Conservation (phyloP, 2,329 filamentous ascomycete species). For the Beauveria scarabaeidicola region DNA sequence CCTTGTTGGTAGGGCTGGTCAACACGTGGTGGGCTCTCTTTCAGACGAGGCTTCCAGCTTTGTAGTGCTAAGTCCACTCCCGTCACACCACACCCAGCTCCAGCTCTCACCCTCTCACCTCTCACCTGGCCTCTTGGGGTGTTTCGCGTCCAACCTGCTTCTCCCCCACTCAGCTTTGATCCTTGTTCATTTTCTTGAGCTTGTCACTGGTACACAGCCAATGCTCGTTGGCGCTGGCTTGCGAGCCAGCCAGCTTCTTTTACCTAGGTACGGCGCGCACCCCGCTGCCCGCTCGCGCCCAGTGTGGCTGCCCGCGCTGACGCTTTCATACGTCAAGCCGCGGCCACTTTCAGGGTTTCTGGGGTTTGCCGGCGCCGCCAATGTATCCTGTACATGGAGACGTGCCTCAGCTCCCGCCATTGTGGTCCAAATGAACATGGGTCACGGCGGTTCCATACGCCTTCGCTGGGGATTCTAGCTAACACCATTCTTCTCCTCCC, state of each 20-base stretch:
- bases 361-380: conserved; percentile 7
- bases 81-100: conserved; percentile 3
- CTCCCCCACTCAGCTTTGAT: conserved; percentile 8
- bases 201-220: conserved; percentile 9
- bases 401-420: conserved; percentile 6
- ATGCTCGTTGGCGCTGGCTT: conserved; percentile 7
- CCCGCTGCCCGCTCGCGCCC: background rate
- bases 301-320: conserved; percentile 7
- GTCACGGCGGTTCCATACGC: conserved; percentile 6
- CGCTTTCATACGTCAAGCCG: background rate
- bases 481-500: conserved; percentile 3
- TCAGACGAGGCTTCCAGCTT: conserved; percentile 12
- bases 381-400: conserved; percentile 5
- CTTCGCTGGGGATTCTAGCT: conserved; percentile 4
- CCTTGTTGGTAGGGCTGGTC: conserved; percentile 8
- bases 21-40: conserved; percentile 9
- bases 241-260: no score
- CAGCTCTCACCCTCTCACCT: background rate
- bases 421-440: conserved; percentile 6
- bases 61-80: conserved; percentile 5
- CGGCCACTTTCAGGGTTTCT: conserved; percentile 1
- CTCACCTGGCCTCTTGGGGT: background rate
- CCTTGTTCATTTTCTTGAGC: background rate
- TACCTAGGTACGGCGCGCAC: background rate
- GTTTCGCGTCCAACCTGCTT: conserved; percentile 1